Base-by-base conservation (phyloP, 805 yeast species). In the Candida sithepensis region DNA sequence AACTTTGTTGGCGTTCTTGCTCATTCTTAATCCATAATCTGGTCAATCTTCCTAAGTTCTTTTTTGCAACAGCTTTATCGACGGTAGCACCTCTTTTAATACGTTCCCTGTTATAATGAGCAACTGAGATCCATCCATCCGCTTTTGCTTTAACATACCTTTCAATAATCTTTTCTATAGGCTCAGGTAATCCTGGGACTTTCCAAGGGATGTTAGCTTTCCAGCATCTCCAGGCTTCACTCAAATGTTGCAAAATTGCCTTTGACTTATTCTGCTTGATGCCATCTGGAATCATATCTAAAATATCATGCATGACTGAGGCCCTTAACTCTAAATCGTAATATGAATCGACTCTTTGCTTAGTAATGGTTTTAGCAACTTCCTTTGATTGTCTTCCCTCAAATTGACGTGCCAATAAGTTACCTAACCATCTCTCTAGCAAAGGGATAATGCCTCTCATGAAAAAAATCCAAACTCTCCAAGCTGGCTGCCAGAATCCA, bases 211-310 rank as follows among this genome's bases (percentile, higher is more conserved):
- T 85, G 61, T 94, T 92, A 2, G 99, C 99, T 65, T 94, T 94
- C 99, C 99, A 94, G 65, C 98, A 94, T 64, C 99, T 74, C 99
- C 99, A 94, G 0, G 99, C 99, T 65, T 94, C 99, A 61, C 96
- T 87, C 48, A 94, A 73, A 66, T 94, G 99, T 59, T 94, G 98
- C 42, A 94, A 67, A 45, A 94, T 85, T 0, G 96, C 82, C 58
- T 86, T 85, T 1, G 97, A 82, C 63, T 89, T 91, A 53, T 79
- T 86, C 59, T 88, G 94, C 58, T 88, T 85, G 51, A 94, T 77
- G 1, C 96, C 96, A 52, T 89, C 97, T 0, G 99, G 99, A 41
- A 94, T 90, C 96, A 90, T 90, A 63, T 94, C 99, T 49, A 94
- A 70, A 42, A 94, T 92, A 62, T 94, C 99, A 60, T 89, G 90